Base-by-base conservation (phyloP, 441 rosid genomes). In the Hura crepitans region DNA sequence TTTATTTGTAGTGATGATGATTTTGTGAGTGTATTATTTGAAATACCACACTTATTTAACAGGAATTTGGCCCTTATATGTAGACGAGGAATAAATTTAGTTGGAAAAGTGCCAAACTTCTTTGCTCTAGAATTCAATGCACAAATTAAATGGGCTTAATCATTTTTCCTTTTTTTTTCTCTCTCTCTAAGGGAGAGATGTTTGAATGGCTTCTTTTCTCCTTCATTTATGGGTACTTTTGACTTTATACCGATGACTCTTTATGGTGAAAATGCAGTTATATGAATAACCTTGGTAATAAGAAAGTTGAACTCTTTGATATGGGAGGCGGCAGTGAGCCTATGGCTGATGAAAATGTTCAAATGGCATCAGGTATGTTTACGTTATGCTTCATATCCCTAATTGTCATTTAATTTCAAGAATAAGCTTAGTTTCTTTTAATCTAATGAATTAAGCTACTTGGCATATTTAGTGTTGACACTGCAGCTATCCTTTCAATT, bases 321-420 rank as follows among this genome's bases (percentile, higher is more conserved):
- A 84, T 81, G 94, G 97, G 97, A 80, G 99, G 99, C 77, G 89
- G 71, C 56, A 87, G 97, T 82, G 99, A 95, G 65, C 95, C 97
- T 63, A 78, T 85, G 22, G 87, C 87, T 49, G 93, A 90, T 30
- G 97, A 95, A 54, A 87, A 89, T 85, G 92, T 90, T 66, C 93
- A 86, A 83, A 67, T 90, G 83, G 97, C 97, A 73, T 95, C 97
- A 68, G 69, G 97, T 92, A 63, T 85, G 74, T 61, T 72, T 65
- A 55, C 58, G n/a, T 58, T 67, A 65, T 62, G 0, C 31, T 35
- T 20, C 63, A n/a, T 20, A 57, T 18, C 25, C 28, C 18, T 57
- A 33, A 35, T 23, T 39, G 37, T 5, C 49, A 62, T 56, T 25
- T 37, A 6, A 5, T 59, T 66, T 42, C 20, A 28, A 55, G 8